Conservation (phyloP, 2,329 filamentous ascomycete species). For the Aspergillus sclerotialis region DNA sequence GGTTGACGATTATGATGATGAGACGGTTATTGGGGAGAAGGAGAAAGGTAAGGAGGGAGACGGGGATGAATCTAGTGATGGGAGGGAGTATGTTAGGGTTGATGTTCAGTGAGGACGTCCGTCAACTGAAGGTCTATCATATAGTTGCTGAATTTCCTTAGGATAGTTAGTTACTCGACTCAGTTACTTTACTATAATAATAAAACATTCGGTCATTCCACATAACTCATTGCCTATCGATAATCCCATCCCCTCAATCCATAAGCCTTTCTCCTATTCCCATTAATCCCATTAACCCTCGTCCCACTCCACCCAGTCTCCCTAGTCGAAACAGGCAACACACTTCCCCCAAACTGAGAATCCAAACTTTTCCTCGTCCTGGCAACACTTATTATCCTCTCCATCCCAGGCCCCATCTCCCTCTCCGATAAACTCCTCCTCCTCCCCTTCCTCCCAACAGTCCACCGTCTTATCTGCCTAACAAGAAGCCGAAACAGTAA, state of each 20-base stretch:
- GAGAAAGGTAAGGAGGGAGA: slow-evolving; percentile 14
- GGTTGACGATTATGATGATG: slow-evolving; percentile 45
- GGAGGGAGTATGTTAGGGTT: slow-evolving; percentile 18
- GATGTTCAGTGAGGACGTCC: slow-evolving; percentile 11
- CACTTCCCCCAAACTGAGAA: slow-evolving; percentile 15
- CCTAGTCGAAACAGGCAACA: slow-evolving; percentile 21
- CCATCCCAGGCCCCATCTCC: slow-evolving; percentile 15
- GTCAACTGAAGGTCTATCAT: not conserved
- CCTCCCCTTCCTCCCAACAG: slow-evolving; percentile 2
- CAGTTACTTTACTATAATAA: not conserved
- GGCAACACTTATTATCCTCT: slow-evolving; percentile 19
- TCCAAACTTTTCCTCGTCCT: slow-evolving; percentile 18
- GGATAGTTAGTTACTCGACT: not conserved
- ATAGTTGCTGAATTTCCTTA: too few species aligned
- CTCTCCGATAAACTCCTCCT: not conserved
- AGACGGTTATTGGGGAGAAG: slow-evolving; percentile 14
- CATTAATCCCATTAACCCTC: too few species aligned
- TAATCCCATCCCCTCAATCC: too few species aligned
- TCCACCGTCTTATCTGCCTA: slow-evolving; percentile 6
- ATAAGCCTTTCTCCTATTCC: slow-evolving; percentile 7
- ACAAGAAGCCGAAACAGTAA: slow-evolving; percentile 20
- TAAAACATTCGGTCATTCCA: not conserved
- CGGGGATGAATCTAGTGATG: slow-evolving; percentile 11
- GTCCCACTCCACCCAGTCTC: slow-evolving; percentile 11
- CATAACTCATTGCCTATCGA: slow-evolving; percentile 9